Evolutionary conservation across 2,329 filamentous ascomycete genomes (phyloP), one percentile per base, ranked within the genome.

Genomic region (Xylariales sp.): DNA sequence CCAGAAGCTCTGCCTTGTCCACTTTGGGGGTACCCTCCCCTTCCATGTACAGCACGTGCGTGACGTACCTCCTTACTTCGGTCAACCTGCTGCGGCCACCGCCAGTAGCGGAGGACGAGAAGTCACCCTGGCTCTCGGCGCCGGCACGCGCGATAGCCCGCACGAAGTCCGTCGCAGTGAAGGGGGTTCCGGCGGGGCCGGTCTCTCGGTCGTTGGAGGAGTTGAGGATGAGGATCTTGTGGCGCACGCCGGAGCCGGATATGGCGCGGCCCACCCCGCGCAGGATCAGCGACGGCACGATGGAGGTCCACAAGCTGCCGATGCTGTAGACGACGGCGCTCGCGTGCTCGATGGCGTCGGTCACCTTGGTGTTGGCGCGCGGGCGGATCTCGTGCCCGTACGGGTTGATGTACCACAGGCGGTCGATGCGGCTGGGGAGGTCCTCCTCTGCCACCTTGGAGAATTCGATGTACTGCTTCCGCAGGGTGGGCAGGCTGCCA

Each of bases 401-500:
- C 0, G 91, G 91, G 55, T 96, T 97, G 66, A 97, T 97, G 66
- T 97, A 97, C 88, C 89, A 97, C 21, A 97, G 74, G 3, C 90
- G 69, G 38, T 82, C 72, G 49, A 97, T 95, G 19, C 87, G 75
- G 0, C 84, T 74, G 0, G 87, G 76, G 2, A 97, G 70, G 38
- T 91, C 86, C 43, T 86, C 79, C 45, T 88, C 83, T 27, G 78
- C 70, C 53, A 69, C 62, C 63, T 97, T 97, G 54, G 76, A 84
- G 57, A 95, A 94, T 5, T 72, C 69, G 43, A 96, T 89, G 45
- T 94, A 87, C 35, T 85, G 87, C 40, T 85, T 81, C 6, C 90
- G 76, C 2, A 97, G 70, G 0, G 80, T 85, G 0, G 88, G 87
- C 0, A 96, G 70, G 0, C 85, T 89, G 2, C 91, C 87, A 0